Conservation (phyloP, 345 rosid genomes). For the Erucastrum elatum region DNA sequence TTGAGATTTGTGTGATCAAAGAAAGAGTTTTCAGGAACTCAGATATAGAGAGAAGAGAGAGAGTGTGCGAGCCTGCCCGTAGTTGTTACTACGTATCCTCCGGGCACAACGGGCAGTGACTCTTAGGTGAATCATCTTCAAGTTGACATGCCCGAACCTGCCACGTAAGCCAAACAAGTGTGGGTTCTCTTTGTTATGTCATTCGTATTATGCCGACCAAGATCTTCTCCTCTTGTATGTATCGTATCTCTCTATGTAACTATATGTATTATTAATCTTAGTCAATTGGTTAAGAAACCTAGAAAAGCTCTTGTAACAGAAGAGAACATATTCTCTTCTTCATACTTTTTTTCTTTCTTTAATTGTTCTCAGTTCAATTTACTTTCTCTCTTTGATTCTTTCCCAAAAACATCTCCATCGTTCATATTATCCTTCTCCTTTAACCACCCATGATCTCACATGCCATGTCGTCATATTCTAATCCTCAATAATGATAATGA, state of each 20-base stretch:
- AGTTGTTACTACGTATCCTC: slow-evolving; percentile 31
- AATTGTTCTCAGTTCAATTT: slow-evolving; percentile 22
- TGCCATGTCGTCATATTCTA: slow-evolving; percentile 33
- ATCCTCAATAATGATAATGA: slow-evolving; percentile 13
- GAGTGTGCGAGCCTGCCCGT: slow-evolving; percentile 32
- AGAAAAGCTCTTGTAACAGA: slow-evolving; percentile 21
- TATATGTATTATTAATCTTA: neutral
- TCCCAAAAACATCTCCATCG: slow-evolving; percentile 35
- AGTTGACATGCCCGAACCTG: slow-evolving; percentile 36
- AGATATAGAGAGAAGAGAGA: slow-evolving; percentile 3
- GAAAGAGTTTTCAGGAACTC: neutral
- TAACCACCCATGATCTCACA: slow-evolving; percentile 7
- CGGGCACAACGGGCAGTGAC: slow-evolving; percentile 36
- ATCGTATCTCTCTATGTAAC: neutral
- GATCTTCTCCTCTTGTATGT: slow-evolving; percentile 19
- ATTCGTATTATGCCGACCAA: slow-evolving; percentile 39
- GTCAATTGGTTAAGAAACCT: slow-evolving; percentile 6
- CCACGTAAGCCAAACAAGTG: slow-evolving; percentile 41
- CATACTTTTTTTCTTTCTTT: slow-evolving; percentile 14
- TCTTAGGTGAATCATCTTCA: slow-evolving; percentile 7
- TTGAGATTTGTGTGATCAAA: neutral
- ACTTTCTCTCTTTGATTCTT: slow-evolving; percentile 24
- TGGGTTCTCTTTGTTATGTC: slow-evolving; percentile 31
- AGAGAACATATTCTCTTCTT: slow-evolving; percentile 35
- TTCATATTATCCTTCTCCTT: slow-evolving; percentile 35